These are phyloP conservation scores for Hylodesmum podocarpum DNA, from an alignment of 306 rosid species.

Conservation along the genomic window DNA sequence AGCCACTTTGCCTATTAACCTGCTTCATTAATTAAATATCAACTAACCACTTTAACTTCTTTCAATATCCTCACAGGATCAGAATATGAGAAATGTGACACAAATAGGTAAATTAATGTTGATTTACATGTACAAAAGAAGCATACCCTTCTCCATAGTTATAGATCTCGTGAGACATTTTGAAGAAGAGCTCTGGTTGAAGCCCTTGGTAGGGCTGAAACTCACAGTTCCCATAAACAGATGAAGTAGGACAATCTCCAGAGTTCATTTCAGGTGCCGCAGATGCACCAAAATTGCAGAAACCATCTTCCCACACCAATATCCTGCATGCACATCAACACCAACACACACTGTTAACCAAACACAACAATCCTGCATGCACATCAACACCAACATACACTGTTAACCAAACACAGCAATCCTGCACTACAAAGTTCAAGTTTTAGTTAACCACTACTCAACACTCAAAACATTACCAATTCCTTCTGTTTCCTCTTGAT, in stretches of 20 bases:
- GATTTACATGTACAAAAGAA: neutral
- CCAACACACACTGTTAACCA: too few species aligned
- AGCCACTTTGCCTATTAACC: constrained; percentile 97
- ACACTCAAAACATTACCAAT: constrained; percentile 54
- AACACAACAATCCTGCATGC: constrained; percentile 85
- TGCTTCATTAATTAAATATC: constrained; percentile 35
- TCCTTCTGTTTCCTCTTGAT: constrained; percentile 98
- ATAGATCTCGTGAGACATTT: constrained; percentile 99
- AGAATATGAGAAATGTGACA: neutral
- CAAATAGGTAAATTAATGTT: neutral
- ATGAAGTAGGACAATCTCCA: constrained; percentile 57
- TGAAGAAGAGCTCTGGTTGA: constrained; percentile 97
- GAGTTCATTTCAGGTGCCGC: constrained; percentile 65
- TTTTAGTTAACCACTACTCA: neutral
- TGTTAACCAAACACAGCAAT: neutral
- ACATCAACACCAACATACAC: neutral
- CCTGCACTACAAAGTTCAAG: neutral
- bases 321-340: constrained; percentile 59
- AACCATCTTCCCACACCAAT: constrained; percentile 99
- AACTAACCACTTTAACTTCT: constrained; percentile 2
- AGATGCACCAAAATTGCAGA: constrained; percentile 91
- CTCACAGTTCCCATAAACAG: constrained; percentile 66
- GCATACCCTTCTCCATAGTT: constrained; percentile 96
- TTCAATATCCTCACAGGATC: neutral
- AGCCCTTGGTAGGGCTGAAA: constrained; percentile 76